Evolutionary conservation across 805 yeast species (phyloP), one percentile per base, ranked within the genome.

Genomic region (Pichia thaimueangensis): DNA sequence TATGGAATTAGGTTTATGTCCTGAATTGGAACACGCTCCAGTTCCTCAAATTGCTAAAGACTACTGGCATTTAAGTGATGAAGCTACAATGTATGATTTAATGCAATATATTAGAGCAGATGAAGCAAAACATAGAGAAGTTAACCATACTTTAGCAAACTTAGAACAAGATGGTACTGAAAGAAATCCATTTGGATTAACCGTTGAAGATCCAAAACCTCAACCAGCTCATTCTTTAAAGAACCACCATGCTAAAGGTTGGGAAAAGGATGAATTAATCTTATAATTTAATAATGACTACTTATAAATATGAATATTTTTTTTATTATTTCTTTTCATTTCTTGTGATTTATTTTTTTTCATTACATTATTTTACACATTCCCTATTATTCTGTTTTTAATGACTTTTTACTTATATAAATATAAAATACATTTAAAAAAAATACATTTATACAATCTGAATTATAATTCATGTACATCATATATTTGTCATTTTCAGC

Each of bases 91-190:
- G 61, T 66, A 68, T 45, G 86, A 82, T 48, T 68, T 82, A 55
- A 65, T 82, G 36, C 68, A 70, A 45, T 70, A 78, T 50, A 67
- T 82, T 20, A 71, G 88, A 48, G 89, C 89, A 1, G 89, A 82
- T 54, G 89, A 82, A 59, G 81, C 86, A 31, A 82, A 82, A 57
- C 88, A 82, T 56, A 70, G 89, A 59, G 89, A 82, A 55, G 88
- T 82, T 23, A 82, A 82, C 62, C 89, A 82, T 54, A 82, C 88
- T 0, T 71, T 81, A 54, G 88, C 85, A 12, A 81, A 81, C 53
- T 68, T 82, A 51, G 56, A 56, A 33, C 47, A 48, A n/a, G 58
- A 60, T 24, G 60, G 59, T 27, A 39, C 36, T 1, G 87, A 82
- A 56, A 69, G 86, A 53, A 82, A 82, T 55, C 89, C 89, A 12